These are phyloP conservation scores for Lojkania enalia DNA, from an alignment of 2,329 filamentous ascomycete species.

Conservation along the genomic window DNA sequence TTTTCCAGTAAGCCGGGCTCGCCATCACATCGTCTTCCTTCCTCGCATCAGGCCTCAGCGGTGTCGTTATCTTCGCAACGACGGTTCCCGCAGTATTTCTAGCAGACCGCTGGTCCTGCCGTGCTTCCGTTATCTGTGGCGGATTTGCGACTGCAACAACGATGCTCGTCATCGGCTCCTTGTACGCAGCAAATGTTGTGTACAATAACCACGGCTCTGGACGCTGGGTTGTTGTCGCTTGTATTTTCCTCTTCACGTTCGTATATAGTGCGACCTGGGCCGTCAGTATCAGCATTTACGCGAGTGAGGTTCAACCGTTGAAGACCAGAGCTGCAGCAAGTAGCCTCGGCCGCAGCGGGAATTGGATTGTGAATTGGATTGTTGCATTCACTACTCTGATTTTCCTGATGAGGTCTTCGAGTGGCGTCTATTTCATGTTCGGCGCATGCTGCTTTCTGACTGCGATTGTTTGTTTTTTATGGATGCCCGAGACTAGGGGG, in stretches of 20 bases:
- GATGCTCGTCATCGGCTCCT: slow-evolving; percentile 58
- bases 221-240: slow-evolving; percentile 56
- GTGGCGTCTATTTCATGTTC: slow-evolving; percentile 36
- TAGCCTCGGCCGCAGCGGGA: slow-evolving; percentile 47
- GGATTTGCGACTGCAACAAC: slow-evolving; percentile 53
- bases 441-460: slow-evolving; percentile 23
- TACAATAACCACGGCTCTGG: slow-evolving; percentile 44
- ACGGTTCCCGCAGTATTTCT: slow-evolving; percentile 60
- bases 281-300: slow-evolving; percentile 59
- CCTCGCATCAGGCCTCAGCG: slow-evolving; percentile 63
- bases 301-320: slow-evolving; percentile 61
- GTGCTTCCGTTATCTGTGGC: slow-evolving; percentile 57
- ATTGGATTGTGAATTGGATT: slow-evolving; percentile 27
- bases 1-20: slow-evolving; percentile 63
- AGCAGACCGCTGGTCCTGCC: slow-evolving; percentile 61
- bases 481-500: slow-evolving; percentile 56
- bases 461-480: slow-evolving; percentile 32
- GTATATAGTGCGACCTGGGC: slow-evolving; percentile 57
- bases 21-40: slow-evolving; percentile 57
- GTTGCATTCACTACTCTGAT: slow-evolving; percentile 49
- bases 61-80: slow-evolving; percentile 59
- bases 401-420: slow-evolving; percentile 48
- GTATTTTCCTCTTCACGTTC: slow-evolving; percentile 55
- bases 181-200: slow-evolving; percentile 55
- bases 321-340: slow-evolving; percentile 57